Evolutionary conservation across 805 yeast species (phyloP).

Genomic region (Zygotorulaspora sp.): DNA sequence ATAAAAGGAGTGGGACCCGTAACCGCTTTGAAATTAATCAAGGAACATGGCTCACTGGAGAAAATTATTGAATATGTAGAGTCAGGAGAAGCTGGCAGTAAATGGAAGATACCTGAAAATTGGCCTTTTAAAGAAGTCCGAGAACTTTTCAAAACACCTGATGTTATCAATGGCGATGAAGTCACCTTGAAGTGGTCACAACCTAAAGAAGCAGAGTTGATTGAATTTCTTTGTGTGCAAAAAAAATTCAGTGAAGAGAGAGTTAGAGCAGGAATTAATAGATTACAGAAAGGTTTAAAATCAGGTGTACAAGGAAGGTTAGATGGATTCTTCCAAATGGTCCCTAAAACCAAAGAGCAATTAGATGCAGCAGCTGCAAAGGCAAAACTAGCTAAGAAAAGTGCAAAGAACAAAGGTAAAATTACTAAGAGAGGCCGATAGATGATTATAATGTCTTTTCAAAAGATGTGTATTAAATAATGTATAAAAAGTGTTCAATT

Average conservation of each 20-base stretch:
- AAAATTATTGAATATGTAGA: slow-evolving; percentile 64
- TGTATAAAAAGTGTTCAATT: too few species aligned
- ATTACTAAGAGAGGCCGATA: slow-evolving; percentile 23
- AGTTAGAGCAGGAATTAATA: slow-evolving; percentile 79
- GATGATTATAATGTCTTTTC: neutral
- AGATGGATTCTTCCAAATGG: slow-evolving; percentile 83
- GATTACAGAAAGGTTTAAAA: slow-evolving; percentile 77
- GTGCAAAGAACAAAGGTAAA: slow-evolving; percentile 20
- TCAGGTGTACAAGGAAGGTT: slow-evolving; percentile 85
- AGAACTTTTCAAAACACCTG: slow-evolving; percentile 77
- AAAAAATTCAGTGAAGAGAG: slow-evolving; percentile 94
- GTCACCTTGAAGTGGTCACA: slow-evolving; percentile 78
- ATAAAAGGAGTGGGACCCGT: slow-evolving; percentile 95
- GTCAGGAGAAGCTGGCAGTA: slow-evolving; percentile 43
- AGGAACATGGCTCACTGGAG: slow-evolving; percentile 79
- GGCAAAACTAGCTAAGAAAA: slow-evolving; percentile 30
- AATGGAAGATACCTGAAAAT: slow-evolving; percentile 83
- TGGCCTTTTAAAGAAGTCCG: slow-evolving; percentile 94
- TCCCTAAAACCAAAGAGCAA: slow-evolving; percentile 48
- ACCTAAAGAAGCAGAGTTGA: slow-evolving; percentile 80
- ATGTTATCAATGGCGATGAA: slow-evolving; percentile 57
- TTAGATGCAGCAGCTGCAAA: slow-evolving; percentile 34
- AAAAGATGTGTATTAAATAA: too few species aligned
- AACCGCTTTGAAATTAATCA: slow-evolving; percentile 83
- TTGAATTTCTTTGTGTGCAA: slow-evolving; percentile 76